These are phyloP conservation scores for Panus rudis DNA, from an alignment of 768 basidiomycete genomes.

Conservation along the genomic window DNA sequence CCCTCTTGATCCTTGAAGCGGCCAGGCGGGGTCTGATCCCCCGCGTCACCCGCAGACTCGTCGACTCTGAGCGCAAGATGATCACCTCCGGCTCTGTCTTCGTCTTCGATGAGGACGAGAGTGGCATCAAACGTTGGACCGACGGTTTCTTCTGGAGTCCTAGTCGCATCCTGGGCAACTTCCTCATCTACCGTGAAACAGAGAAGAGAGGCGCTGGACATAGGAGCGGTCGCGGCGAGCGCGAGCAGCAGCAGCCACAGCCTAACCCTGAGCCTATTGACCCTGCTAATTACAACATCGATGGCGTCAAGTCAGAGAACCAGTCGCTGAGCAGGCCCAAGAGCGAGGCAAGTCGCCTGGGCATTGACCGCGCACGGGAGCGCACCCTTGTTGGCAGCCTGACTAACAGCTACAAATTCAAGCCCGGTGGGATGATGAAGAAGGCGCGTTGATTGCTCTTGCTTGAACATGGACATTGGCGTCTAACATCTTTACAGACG, in stretches of 20 bases:
- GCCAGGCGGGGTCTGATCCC: slow-evolving; percentile 87
- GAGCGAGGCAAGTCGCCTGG: slow-evolving; percentile 36
- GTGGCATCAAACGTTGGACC: slow-evolving; percentile 96
- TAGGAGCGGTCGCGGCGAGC: slow-evolving; percentile 41
- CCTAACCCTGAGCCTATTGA: neutral
- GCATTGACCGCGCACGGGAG: slow-evolving; percentile 69
- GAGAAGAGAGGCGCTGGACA: slow-evolving; percentile 73
- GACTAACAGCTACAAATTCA: slow-evolving; percentile 93
- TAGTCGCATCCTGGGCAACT: slow-evolving; percentile 88
- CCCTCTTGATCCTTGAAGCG: slow-evolving; percentile 94
- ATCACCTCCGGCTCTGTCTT: slow-evolving; percentile 92
- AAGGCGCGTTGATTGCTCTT: slow-evolving; percentile 52
- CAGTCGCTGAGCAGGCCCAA: slow-evolving; percentile 60
- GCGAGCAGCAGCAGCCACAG: slow-evolving; percentile 30
- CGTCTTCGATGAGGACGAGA: slow-evolving; percentile 96
- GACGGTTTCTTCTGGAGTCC: slow-evolving; percentile 98
- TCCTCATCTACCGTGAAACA: slow-evolving; percentile 90
- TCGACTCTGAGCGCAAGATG: slow-evolving; percentile 89
- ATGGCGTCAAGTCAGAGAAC: slow-evolving; percentile 20
- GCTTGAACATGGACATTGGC: neutral
- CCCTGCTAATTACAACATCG: slow-evolving; percentile 8
- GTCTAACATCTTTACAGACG: slow-evolving; percentile 44
- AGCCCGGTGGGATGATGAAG: slow-evolving; percentile 90
- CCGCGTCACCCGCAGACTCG: slow-evolving; percentile 83
- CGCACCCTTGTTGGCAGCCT: slow-evolving; percentile 81